Evolutionary conservation across 2,329 filamentous ascomycete genomes (phyloP).

Genomic region (Calonectria pteridis): DNA sequence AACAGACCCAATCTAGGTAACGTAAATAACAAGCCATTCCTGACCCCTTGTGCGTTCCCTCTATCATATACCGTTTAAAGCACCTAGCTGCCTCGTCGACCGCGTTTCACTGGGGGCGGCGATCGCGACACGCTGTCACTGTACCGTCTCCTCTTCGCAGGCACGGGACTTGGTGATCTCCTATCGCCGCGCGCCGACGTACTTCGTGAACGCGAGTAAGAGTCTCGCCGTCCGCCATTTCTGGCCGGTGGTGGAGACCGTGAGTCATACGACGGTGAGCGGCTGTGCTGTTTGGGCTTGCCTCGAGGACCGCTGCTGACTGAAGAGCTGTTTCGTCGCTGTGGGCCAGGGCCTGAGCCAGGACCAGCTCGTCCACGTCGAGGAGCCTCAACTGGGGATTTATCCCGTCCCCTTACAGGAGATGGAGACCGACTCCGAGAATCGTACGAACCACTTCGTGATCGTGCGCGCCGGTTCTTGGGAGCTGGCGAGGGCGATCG

Average conservation of each 20-base stretch:
- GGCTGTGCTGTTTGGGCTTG: slow-evolving; percentile 39
- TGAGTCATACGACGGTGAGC: slow-evolving; percentile 50
- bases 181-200: slow-evolving; percentile 35
- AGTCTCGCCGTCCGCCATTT: slow-evolving; percentile 39
- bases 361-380: slow-evolving; percentile 39
- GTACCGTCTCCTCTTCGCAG: slow-evolving; percentile 47
- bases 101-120: slow-evolving; percentile 49
- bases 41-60: slow-evolving; percentile 13
- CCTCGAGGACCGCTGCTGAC: slow-evolving; percentile 46
- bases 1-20: slow-evolving; percentile 32
- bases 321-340: slow-evolving; percentile 51
- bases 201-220: slow-evolving; percentile 42
- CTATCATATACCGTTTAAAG: neutral
- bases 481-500: slow-evolving; percentile 38
- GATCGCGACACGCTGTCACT: slow-evolving; percentile 49
- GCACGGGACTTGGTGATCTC: slow-evolving; percentile 42
- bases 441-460: slow-evolving; percentile 39
- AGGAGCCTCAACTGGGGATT: slow-evolving; percentile 38
- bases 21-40: slow-evolving; percentile 22
- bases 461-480: slow-evolving; percentile 25
- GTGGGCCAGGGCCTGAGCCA: slow-evolving; percentile 30
- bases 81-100: slow-evolving; percentile 44
- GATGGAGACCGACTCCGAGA: slow-evolving; percentile 40
- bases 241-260: slow-evolving; percentile 43
- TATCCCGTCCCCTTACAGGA: slow-evolving; percentile 38